Evolutionary conservation across 169 alveolate genomes (phyloP).

Genomic region (Plasmodium berghei): DNA sequence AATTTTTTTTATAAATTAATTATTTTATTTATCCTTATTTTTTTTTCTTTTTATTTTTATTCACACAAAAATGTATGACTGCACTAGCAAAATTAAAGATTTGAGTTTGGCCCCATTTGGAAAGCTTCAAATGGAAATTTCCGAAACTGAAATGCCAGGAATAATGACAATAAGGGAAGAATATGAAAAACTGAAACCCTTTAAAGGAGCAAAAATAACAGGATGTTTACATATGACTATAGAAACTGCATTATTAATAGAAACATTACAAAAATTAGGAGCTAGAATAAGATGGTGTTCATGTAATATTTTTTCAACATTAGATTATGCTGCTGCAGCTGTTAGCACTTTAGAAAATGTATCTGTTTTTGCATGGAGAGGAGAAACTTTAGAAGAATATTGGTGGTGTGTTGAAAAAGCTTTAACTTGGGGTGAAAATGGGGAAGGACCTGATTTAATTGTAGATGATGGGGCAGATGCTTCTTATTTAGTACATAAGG

Average conservation of each 20-base stretch:
- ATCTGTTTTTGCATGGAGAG: conserved; percentile 98
- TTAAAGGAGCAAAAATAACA: conserved; percentile 95
- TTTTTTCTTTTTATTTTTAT: too few species aligned
- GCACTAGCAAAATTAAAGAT: conserved; percentile 88
- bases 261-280: conserved; percentile 93
- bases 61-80: conserved; percentile 24
- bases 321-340: conserved; percentile 98
- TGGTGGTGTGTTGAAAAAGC: conserved; percentile 97
- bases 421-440: conserved; percentile 94
- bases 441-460: conserved; percentile 96
- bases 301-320: conserved; percentile 98
- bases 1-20: too few species aligned
- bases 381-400: conserved; percentile 96
- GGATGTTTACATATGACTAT: conserved; percentile 99
- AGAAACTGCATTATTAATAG: conserved; percentile 87
- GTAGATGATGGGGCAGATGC: conserved; percentile 99
- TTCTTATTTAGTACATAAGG: conserved; percentile 94
- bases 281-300: conserved; percentile 98
- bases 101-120: conserved; percentile 94
- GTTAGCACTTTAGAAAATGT: conserved; percentile 91
- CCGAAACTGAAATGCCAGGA: conserved; percentile 98
- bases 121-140: conserved; percentile 93
- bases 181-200: conserved; percentile 91
- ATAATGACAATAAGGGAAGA: conserved; percentile 93
- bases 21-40: too few species aligned